Conservation (phyloP, 768 basidiomycete genomes). For the Auricularia cornea region DNA sequence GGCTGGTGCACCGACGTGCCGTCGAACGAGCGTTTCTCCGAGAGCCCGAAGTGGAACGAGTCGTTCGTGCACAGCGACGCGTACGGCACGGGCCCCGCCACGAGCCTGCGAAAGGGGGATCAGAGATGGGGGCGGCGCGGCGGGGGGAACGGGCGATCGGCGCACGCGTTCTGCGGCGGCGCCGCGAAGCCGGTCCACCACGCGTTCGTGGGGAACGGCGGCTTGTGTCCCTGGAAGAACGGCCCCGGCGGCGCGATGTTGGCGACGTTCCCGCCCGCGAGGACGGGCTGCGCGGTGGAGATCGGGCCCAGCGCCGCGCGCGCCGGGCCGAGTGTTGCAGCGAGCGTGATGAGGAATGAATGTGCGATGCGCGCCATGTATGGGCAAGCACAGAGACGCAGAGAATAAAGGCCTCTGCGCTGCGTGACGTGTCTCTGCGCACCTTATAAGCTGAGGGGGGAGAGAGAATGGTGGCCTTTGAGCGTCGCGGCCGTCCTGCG, state of each 20-base stretch:
- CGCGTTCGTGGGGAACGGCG: slow-evolving; percentile 28
- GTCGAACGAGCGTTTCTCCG: slow-evolving; percentile 19
- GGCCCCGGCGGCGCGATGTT: slow-evolving; percentile 23
- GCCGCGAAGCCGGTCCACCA: slow-evolving; percentile 30
- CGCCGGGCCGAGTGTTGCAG: not conserved
- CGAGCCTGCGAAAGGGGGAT: slow-evolving; percentile 13
- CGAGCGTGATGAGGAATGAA: not conserved
- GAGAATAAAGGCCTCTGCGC: too few relatives aligned
- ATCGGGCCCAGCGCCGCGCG: not conserved
- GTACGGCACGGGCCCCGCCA: slow-evolving; percentile 27
- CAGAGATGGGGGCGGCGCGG: too few relatives aligned
- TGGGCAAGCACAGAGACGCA: too few relatives aligned
- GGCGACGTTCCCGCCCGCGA: slow-evolving; percentile 18
- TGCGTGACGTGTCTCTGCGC: not conserved
- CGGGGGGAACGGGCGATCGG: too few relatives aligned
- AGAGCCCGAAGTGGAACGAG: slow-evolving; percentile 25
- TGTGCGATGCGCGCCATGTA: not conserved
- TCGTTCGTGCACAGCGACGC: slow-evolving; percentile 20
- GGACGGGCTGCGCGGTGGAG: not conserved
- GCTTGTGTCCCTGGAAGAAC: slow-evolving; percentile 26
- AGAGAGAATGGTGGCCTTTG: not conserved
- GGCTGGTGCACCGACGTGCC: slow-evolving; percentile 26
- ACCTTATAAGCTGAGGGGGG: not conserved
- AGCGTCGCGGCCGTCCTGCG: not conserved
- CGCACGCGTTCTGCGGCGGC: slow-evolving; percentile 17